Evolutionary conservation across 2,329 filamentous ascomycete species (phyloP).

Genomic region (Penicillium sp.): DNA sequence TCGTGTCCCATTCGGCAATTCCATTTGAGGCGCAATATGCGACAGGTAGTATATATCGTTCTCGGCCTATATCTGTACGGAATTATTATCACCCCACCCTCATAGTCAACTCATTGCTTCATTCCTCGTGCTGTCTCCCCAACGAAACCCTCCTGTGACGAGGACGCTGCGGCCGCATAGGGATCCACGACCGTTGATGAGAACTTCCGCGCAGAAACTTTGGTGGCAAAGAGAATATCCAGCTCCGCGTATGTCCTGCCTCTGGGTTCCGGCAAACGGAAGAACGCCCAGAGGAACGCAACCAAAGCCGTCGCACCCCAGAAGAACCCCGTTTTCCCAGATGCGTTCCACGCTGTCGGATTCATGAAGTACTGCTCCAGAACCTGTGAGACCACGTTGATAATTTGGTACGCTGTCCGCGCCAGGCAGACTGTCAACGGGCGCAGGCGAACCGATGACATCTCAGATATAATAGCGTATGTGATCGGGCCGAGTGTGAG

Average conservation of each 20-base stretch:
- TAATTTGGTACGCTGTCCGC: constrained; percentile 50
- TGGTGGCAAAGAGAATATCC: constrained; percentile 42
- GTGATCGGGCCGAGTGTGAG: constrained; percentile 54
- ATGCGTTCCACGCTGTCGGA: constrained; percentile 37
- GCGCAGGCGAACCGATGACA: constrained; percentile 53
- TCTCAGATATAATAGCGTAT: constrained; percentile 53
- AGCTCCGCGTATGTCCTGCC: constrained; percentile 41
- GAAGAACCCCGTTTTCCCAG: constrained; percentile 42
- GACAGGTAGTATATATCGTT: background rate
- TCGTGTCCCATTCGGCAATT: too few species aligned
- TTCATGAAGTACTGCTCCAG: constrained; percentile 37
- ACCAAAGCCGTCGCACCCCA: constrained; percentile 34
- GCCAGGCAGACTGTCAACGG: constrained; percentile 55
- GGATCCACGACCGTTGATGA: constrained; percentile 19
- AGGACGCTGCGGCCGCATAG: constrained; percentile 11
- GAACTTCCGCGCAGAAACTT: constrained; percentile 37
- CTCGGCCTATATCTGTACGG: background rate
- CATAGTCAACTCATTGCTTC: constrained; percentile 11
- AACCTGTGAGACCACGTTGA: constrained; percentile 47
- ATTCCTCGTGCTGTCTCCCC: constrained; percentile 6
- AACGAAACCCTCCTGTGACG: constrained; percentile 20
- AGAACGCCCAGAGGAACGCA: constrained; percentile 37
- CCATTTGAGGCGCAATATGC: too few species aligned
- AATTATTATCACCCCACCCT: too few species aligned
- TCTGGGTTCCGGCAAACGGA: constrained; percentile 39